Evolutionary conservation across 2,329 filamentous ascomycete genomes (phyloP), one percentile per base, ranked within the genome.

Genomic region (Graphiopsis chlorocephala): DNA sequence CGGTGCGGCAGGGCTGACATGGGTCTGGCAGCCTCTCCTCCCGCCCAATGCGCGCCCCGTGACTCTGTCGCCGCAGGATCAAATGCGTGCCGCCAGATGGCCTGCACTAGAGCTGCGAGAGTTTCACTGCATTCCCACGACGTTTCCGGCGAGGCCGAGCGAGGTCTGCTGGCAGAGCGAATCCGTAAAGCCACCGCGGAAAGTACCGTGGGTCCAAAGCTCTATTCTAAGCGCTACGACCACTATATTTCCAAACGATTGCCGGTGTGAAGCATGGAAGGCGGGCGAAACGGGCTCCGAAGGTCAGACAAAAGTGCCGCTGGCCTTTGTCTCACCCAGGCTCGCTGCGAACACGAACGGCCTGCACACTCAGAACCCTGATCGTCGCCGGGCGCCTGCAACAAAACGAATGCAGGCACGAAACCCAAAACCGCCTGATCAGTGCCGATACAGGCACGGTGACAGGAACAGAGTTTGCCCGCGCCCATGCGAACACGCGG

Each of bases 1-100:
- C 65, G 53, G 58, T 59, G 62, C 47, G 64, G 64, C 65, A 64
- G 61, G 63, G 55, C 33, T 59, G 33, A 55, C 52, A 60, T 42
- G 33, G 60, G 59, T 58, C 33, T 45, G 59, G 38, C 47, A 61
- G 50, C 50, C 50, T 53, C 50, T 53, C 50, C 50, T 28, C 50
- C 50, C 42, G 38, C 31, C 50, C 23, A 31, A 38, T 31, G 31
- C 29, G 53, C 31, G 20, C 53, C 53, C 53, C 53, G 53, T 56
- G 53, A 56, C 53, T 56, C 53, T 56, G 29, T 56, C 29, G 28
- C 31, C 14, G 52, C 31, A 33, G 53, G 29, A 38, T 38, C 53
- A n/a, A 20, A 26, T 26, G 29, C 59, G 47, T 38, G 10, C 59
- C 59, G 59, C 45, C 59, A 31, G 26, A 61, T 31, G 59, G 29